Base-by-base conservation (phyloP, 2,329 filamentous ascomycete genomes). In the Fusarium nurragi region DNA sequence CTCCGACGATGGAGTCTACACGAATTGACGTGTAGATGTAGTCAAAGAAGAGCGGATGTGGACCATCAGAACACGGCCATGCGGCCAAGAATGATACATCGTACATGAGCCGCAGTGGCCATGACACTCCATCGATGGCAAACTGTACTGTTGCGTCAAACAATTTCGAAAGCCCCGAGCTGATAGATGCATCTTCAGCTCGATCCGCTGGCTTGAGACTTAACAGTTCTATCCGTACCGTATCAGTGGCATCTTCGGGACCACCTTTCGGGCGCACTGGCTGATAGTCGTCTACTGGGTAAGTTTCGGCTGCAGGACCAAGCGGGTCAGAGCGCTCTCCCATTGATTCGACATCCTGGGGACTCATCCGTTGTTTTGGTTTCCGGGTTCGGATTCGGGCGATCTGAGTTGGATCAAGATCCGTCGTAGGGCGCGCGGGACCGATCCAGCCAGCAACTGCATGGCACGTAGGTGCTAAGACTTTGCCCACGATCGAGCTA, bases 361-460 rank as follows among this genome's bases (percentile, higher is more conserved):
- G 78, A 0, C 80, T 83, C 53, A 91, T 79, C 28, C 76, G 79
- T 69, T 88, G 84, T 21, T 82, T 84, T 3, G 88, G 83, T 16
- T 79, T 81, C 14, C 84, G 82, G 55, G 88, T 84, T 59, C 88
- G 86, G 54, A 93, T 85, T 30, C 88, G 83, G 1, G 90, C 89
- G 61, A 91, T 91, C 75, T 93, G 88, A 3, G 87, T 88, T 34
- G 87, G 85, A 45, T 81, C 83, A 5, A 93, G 84, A 72, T 92
- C 89, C 5, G 82, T 78, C 3, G 89, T 90, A 21, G 88, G 88
- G 9, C 88, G 84, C 26, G 88, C 89, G 3, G 90, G 90, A 0
- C 90, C 90, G 36, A 93, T 80, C 90, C 90, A 93, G 22, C 90
- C 90, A 39, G 86, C 90, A 19, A 91, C 83, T 52, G 89, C 84